Evolutionary conservation across 2,329 filamentous ascomycete genomes (phyloP).

Genomic region (Zasmidium cellare): DNA sequence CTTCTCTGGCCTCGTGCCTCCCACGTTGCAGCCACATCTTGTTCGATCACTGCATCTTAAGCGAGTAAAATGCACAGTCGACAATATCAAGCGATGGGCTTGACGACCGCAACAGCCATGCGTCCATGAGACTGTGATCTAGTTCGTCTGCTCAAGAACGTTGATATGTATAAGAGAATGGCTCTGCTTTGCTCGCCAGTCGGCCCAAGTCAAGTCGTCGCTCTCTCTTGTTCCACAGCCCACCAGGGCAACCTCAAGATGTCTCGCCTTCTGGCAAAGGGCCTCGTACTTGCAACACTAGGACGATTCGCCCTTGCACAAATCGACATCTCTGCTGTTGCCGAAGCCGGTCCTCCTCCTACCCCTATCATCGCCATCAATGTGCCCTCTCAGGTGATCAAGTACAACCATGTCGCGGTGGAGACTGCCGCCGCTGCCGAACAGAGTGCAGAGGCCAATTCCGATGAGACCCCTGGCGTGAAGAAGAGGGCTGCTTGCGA

Average conservation of each 20-base stretch:
- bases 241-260: neutral
- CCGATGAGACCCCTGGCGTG: neutral
- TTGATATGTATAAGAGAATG: neutral
- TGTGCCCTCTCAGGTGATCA: conserved; percentile 8
- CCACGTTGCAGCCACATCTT: neutral
- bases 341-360: neutral
- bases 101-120: neutral
- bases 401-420: conserved; percentile 2
- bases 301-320: neutral
- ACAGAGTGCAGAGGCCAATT: conserved; percentile 3
- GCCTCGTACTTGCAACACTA: neutral
- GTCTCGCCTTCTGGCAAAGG: neutral
- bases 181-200: neutral
- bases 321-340: neutral
- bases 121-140: neutral
- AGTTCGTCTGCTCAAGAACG: neutral
- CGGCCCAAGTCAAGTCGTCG: neutral
- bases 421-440: conserved; percentile 7
- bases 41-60: neutral
- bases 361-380: conserved; percentile 6
- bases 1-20: neutral
- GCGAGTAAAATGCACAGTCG: neutral
- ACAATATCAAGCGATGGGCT: neutral
- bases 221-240: neutral
- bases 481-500: conserved; percentile 12